Conservation (phyloP, 257 asterid species). For the Fraxinus americana region DNA sequence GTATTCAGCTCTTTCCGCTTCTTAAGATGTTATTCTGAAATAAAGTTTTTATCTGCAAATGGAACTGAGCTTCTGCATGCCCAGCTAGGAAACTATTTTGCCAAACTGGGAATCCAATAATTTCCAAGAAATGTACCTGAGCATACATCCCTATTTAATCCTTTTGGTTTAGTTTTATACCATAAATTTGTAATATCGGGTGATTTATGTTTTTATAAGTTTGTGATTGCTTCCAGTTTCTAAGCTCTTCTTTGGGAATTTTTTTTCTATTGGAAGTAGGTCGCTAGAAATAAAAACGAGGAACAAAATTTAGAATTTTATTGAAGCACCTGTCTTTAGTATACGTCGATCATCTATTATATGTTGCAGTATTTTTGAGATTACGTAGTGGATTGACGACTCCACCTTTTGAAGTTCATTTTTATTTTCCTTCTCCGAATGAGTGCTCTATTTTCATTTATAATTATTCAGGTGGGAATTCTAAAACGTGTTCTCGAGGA, state of each 20-base stretch:
- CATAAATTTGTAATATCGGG: neutral
- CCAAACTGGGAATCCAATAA: conserved; percentile 10
- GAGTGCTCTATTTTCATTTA: conserved; percentile 6
- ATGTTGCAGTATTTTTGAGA: neutral
- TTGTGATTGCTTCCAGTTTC: neutral
- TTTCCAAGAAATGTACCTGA: neutral
- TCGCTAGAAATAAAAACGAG: conserved; percentile 9
- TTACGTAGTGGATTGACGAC: neutral
- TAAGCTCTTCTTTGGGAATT: neutral
- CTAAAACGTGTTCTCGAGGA: conserved; percentile 93
- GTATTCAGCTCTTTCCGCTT: neutral
- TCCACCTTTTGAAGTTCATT: neutral
- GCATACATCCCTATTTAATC: neutral
- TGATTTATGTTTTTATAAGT: conserved; percentile 17
- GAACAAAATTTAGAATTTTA: conserved; percentile 3
- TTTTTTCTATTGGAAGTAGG: conserved; percentile 11
- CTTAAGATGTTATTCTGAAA: conserved; percentile 2
- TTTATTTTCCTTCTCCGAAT: conserved; percentile 7
- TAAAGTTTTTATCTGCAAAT: conserved; percentile 6
- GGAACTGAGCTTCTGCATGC: conserved; percentile 1
- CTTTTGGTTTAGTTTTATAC: conserved; percentile 13
- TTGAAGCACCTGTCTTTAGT: conserved; percentile 1
- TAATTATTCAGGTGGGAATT: conserved; percentile 77
- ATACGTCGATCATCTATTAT: neutral
- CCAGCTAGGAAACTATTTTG: conserved; percentile 10